phyloP scores from a whole-genome alignment of 768 basidiomycete species.

The Boletus edulis region DNA sequence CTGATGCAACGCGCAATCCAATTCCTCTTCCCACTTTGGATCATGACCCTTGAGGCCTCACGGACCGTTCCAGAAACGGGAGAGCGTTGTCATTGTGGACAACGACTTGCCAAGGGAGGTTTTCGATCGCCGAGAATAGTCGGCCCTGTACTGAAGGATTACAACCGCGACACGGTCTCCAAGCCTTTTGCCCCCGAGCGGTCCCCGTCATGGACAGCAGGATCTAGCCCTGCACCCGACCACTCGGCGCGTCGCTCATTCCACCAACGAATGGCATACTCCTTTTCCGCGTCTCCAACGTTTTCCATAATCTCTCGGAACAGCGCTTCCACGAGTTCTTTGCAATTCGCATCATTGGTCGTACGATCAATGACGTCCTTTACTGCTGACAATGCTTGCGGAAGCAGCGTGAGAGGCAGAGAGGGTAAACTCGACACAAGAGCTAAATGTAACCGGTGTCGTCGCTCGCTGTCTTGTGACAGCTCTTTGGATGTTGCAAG shows the following conservation, averaged over 20 bases:
- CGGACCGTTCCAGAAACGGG: too few species aligned
- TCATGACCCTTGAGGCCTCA: too few species aligned
- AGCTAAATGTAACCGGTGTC: constrained; percentile 59
- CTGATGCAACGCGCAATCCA: too few species aligned
- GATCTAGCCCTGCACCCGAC: constrained; percentile 5
- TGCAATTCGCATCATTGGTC: constrained; percentile 29
- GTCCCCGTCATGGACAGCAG: background rate
- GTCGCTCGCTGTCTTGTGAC: constrained; percentile 20
- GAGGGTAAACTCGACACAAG: constrained; percentile 66
- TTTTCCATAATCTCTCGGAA: constrained; percentile 63
- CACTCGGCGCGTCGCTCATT: constrained; percentile 40
- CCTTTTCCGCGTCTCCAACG: constrained; percentile 69
- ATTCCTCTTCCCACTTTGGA: too few species aligned
- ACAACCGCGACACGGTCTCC: constrained; percentile 10
- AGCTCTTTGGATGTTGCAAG: constrained; percentile 43
- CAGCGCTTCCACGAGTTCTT: constrained; percentile 54
- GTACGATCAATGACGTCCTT: constrained; percentile 30
- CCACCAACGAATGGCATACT: constrained; percentile 73
- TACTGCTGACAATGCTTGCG: constrained; percentile 52
- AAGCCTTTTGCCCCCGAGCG: background rate
- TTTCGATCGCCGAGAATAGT: too few species aligned
- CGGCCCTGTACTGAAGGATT: background rate
- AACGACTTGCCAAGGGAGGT: too few species aligned
- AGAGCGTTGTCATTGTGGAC: too few species aligned
- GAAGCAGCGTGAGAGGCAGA: constrained; percentile 56